Conservation (phyloP, 2,329 filamentous ascomycete species). For the Daldinia sp. region DNA sequence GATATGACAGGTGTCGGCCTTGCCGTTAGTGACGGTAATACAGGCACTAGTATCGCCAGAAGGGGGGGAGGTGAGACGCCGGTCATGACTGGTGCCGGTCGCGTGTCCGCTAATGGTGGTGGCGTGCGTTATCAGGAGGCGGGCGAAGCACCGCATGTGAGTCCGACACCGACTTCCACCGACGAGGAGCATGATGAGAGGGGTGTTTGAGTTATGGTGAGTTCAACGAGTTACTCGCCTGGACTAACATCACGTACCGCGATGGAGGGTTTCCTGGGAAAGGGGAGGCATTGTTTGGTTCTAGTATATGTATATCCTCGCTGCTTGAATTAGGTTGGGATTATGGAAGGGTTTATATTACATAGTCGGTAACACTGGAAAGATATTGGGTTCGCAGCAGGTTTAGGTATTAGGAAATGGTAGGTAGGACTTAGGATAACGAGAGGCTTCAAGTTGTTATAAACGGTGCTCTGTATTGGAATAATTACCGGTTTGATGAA, state of each 20-base stretch:
- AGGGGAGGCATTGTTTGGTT: neutral
- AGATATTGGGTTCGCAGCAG: neutral
- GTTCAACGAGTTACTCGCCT: neutral
- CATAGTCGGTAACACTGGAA: neutral
- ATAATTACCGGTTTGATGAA: neutral
- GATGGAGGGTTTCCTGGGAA: neutral
- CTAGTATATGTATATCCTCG: constrained; percentile 9
- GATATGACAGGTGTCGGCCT: constrained; percentile 6
- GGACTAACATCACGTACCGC: neutral
- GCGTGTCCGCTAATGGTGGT: constrained; percentile 23
- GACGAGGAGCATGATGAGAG: constrained; percentile 6
- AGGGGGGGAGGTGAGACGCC: constrained; percentile 21
- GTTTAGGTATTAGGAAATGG: neutral
- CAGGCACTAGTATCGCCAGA: neutral
- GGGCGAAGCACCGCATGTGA: constrained; percentile 23
- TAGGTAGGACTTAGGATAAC: neutral
- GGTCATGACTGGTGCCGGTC: constrained; percentile 15
- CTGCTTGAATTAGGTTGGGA: neutral
- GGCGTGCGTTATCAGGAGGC: constrained; percentile 3
- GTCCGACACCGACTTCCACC: constrained; percentile 21
- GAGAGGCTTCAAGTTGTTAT: neutral
- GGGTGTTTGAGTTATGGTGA: neutral
- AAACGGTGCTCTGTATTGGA: neutral
- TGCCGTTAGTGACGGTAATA: neutral
- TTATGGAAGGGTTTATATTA: neutral